A percentile compares a stretch with the other conserved stretches of the same genome.
These are phyloP conservation scores for Ottelia alismoides DNA, from an alignment of 106 monocot species.

Conservation along the genomic window DNA sequence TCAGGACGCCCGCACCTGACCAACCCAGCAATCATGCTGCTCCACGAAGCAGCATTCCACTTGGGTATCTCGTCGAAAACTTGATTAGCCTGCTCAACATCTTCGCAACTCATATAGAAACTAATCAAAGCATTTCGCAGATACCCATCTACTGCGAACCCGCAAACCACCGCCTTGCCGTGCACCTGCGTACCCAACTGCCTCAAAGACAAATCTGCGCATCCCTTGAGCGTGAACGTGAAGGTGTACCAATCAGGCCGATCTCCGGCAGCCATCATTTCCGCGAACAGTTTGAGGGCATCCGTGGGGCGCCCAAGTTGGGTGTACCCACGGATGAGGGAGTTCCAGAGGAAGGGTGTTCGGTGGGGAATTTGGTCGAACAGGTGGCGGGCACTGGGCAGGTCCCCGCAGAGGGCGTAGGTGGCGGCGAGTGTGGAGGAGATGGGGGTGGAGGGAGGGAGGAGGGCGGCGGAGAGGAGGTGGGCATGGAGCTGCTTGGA, in stretches of 20 bases:
- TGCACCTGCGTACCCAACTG: conserved; percentile 23
- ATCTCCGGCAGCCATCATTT: conserved; percentile 18
- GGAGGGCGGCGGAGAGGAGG: conserved; percentile 39
- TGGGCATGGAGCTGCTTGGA: conserved; percentile 41
- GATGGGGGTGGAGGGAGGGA: not conserved
- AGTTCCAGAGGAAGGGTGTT: conserved; percentile 32
- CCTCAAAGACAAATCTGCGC: conserved; percentile 19
- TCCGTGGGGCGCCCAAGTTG: conserved; percentile 6
- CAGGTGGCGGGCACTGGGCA: conserved; percentile 23
- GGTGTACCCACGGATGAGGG: conserved; percentile 36
- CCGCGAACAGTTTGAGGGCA: conserved; percentile 29
- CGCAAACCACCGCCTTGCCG: conserved; percentile 21
- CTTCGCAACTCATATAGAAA: conserved; percentile 40
- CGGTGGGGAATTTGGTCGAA: conserved; percentile 30
- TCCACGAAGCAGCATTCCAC: conserved; percentile 40
- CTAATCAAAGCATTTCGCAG: conserved; percentile 41
- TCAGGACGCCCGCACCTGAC: conserved; percentile 23
- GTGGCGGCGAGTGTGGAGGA: conserved; percentile 14
- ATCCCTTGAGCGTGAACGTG: conserved; percentile 66
- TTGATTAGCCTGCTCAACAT: conserved; percentile 6
- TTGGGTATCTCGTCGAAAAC: conserved; percentile 37
- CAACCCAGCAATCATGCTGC: conserved; percentile 40
- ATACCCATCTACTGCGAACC: conserved; percentile 27
- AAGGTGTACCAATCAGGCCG: conserved; percentile 44
- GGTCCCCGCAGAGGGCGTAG: conserved; percentile 30